Percentiles rank a stretch among this genome's conserved stretches.
Evolutionary conservation across 2,329 filamentous ascomycete genomes (phyloP).

Genomic region (Xylaria polymorpha): DNA sequence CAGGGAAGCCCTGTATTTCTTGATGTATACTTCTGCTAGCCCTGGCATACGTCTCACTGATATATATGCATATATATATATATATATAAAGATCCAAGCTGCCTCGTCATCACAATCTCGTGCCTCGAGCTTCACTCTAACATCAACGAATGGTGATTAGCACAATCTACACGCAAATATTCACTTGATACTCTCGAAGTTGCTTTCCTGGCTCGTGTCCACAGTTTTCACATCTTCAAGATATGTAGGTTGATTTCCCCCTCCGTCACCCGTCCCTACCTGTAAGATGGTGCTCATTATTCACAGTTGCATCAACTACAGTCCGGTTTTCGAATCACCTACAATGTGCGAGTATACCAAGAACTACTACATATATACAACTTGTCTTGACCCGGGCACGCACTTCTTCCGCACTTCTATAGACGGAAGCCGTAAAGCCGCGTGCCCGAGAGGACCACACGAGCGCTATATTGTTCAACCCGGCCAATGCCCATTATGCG

Average conservation of each 20-base stretch:
- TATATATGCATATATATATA: background rate
- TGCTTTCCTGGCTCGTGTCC: background rate
- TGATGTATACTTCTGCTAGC: constrained; percentile 35
- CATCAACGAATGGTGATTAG: constrained; percentile 16
- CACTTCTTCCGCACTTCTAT: constrained; percentile 78
- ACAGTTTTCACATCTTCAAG: constrained; percentile 15
- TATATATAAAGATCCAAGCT: constrained; percentile 43
- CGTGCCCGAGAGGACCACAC: constrained; percentile 74
- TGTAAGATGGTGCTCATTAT: constrained; percentile 29
- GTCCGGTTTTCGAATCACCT: constrained; percentile 7
- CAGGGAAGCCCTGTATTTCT: constrained; percentile 45
- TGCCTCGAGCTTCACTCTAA: constrained; percentile 31
- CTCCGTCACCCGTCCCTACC: background rate
- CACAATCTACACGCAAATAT: constrained; percentile 11
- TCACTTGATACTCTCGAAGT: background rate
- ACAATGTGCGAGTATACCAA: constrained; percentile 74
- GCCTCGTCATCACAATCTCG: constrained; percentile 42
- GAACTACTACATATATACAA: constrained; percentile 81
- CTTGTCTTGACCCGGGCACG: constrained; percentile 73
- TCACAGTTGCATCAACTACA: constrained; percentile 6
- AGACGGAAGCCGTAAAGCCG: constrained; percentile 70
- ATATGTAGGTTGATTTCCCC: constrained; percentile 25
- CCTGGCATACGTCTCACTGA: constrained; percentile 35
- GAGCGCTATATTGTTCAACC: constrained; percentile 79
- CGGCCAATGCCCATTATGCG: constrained; percentile 69